A percentile compares a stretch with the other conserved stretches of the same genome.
Conservation (phyloP, 805 yeast genomes). For the Tetrapisispora namnaoensis region DNA sequence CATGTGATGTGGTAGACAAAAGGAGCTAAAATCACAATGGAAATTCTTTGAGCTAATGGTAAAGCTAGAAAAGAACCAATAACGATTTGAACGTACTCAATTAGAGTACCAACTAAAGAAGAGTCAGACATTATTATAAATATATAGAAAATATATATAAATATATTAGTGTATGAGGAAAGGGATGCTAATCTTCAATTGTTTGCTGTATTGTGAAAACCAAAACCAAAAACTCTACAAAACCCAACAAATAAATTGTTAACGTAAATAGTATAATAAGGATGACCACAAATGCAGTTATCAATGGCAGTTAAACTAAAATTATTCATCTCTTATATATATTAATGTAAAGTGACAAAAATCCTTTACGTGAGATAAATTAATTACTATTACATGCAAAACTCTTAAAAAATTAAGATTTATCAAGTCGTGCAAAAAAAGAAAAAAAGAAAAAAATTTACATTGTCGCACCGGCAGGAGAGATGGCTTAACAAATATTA, state of each 20-base stretch:
- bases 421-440: neutral
- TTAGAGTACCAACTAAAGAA: constrained; percentile 12
- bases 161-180: neutral
- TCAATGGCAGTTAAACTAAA: neutral
- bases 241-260: too few relatives aligned
- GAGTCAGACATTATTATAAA: constrained; percentile 1
- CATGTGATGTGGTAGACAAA: constrained; percentile 54
- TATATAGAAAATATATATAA: too few relatives aligned
- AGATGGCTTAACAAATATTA: too few relatives aligned
- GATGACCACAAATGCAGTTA: neutral
- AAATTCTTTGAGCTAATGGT: constrained; percentile 30
- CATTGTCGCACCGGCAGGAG: too few relatives aligned
- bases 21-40: constrained; percentile 36
- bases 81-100: constrained; percentile 11
- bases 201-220: neutral
- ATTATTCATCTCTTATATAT: neutral
- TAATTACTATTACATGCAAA: too few relatives aligned
- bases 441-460: neutral
- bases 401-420: neutral
- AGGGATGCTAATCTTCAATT: neutral
- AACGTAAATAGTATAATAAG: too few relatives aligned
- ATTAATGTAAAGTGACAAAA: neutral
- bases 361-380: neutral
- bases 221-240: too few relatives aligned
- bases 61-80: constrained; percentile 21